Evolutionary conservation across 208 protist genomes (phyloP), one percentile per base, ranked within the genome.

Genomic region (Trichomonas tenax): DNA sequence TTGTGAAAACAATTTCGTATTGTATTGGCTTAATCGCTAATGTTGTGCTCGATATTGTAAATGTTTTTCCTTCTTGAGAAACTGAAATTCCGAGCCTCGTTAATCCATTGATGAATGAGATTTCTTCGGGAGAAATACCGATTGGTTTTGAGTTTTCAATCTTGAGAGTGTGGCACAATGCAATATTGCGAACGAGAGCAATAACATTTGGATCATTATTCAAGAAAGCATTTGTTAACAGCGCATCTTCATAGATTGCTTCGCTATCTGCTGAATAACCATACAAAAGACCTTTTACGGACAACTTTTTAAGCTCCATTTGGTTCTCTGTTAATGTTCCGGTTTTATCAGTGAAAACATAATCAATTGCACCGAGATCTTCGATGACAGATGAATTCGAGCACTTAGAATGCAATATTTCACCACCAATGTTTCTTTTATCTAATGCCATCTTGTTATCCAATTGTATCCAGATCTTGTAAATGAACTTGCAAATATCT

Each of bases 261-360:
- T 89, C 82, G 21, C 34, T 40, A 89, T 89, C 82, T 4, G 38
- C 1, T n/a, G 82, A 89, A 89, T 89, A 40, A 48, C 82, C 86
- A 17, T 51, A 93, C 15, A 93, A 49, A 3, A 48, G 6, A 51
- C 26, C 17, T 38, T 93, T 44, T 15, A 38, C 40, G 0, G 17
- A 14, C 6, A 48, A 44, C 51, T 93, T 93, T 15, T 93, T 93
- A 0, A 93, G 46, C 34, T 48, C 34, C 86, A 93, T 93, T 10
- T 36, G 8, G 95, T 98, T 98, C 34, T 96, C 96, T 4, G 99
- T 99, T 11, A 99, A 97, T 48, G 99, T 99, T 58, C 99, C 99
- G 15, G 99, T 99, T 97, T 99, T 99, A 97, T 99, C 99, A 23
- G 98, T 98, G 95, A 99, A 98, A 46, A 99, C 97, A 97, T 99